These are phyloP conservation scores for Diaporthe eres DNA, from an alignment of 2,329 filamentous ascomycete genomes.

Conservation along the genomic window DNA sequence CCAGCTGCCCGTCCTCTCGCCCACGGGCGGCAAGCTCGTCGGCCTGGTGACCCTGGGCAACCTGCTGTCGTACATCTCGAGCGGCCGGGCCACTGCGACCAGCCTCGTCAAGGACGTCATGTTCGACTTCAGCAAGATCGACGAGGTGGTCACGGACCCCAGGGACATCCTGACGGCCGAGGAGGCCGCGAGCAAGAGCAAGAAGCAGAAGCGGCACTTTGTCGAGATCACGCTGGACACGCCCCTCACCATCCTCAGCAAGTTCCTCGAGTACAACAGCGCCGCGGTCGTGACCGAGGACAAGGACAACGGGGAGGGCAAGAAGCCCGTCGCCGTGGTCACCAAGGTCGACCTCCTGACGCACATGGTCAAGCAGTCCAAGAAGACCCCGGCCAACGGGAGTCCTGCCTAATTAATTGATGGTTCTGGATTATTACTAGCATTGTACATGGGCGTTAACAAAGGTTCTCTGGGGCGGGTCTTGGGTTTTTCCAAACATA, in stretches of 20 bases:
- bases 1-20: constrained; percentile 89
- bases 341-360: constrained; percentile 97
- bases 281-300: constrained; percentile 94
- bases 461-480: background rate
- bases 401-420: constrained; percentile 39
- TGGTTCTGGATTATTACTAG: constrained; percentile 29
- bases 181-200: constrained; percentile 55
- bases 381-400: constrained; percentile 50
- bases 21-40: constrained; percentile 80
- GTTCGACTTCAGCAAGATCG: constrained; percentile 93
- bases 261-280: constrained; percentile 98
- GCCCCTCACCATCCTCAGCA: constrained; percentile 83
- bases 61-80: constrained; percentile 89
- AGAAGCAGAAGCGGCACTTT: constrained; percentile 80
- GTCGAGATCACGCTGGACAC: constrained; percentile 96
- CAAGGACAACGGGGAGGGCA: constrained; percentile 65
- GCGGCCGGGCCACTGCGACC: constrained; percentile 81
- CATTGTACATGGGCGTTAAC: constrained; percentile 37
- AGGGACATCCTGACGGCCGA: constrained; percentile 68
- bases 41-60: constrained; percentile 96
- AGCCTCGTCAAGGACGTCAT: constrained; percentile 89
- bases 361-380: constrained; percentile 83
- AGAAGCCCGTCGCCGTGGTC: constrained; percentile 89
- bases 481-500: constrained; percentile 32
- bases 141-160: constrained; percentile 92